These are phyloP conservation scores for Fraxinus americana DNA, from an alignment of 257 asterid genomes.

Conservation along the genomic window DNA sequence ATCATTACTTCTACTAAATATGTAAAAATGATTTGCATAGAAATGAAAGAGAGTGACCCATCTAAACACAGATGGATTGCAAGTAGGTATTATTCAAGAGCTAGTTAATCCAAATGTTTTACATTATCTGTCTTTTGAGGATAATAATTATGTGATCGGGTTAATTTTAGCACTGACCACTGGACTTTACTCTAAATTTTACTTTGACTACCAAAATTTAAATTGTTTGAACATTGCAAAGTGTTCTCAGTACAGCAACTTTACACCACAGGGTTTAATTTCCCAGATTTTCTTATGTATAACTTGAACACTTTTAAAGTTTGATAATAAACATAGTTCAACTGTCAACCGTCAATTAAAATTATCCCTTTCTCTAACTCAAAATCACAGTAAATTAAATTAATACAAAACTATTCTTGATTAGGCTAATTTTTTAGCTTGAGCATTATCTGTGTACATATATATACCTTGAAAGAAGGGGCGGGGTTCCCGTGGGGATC, in stretches of 20 bases:
- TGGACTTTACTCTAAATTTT: neutral
- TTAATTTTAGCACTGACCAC: neutral
- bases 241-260: too few relatives aligned
- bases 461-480: constrained; percentile 61
- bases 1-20: neutral
- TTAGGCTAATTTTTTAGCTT: neutral
- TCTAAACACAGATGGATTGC: neutral
- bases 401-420: neutral
- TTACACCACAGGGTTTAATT: too few relatives aligned
- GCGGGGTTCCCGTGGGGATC: constrained; percentile 61
- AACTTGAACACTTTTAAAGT: too few relatives aligned
- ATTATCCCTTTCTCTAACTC: neutral
- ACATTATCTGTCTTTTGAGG: neutral
- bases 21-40: neutral
- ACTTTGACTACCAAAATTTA: too few relatives aligned
- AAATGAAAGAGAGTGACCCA: neutral
- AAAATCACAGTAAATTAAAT: neutral
- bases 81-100: neutral
- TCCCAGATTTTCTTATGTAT: too few relatives aligned
- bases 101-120: neutral
- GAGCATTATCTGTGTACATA: neutral
- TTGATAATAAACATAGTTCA: neutral
- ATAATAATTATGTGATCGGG: neutral
- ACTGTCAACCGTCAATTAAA: neutral
- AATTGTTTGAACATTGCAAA: too few relatives aligned